Evolutionary conservation across 768 basidiomycete genomes (phyloP).

Genomic region (Russula brevipes): DNA sequence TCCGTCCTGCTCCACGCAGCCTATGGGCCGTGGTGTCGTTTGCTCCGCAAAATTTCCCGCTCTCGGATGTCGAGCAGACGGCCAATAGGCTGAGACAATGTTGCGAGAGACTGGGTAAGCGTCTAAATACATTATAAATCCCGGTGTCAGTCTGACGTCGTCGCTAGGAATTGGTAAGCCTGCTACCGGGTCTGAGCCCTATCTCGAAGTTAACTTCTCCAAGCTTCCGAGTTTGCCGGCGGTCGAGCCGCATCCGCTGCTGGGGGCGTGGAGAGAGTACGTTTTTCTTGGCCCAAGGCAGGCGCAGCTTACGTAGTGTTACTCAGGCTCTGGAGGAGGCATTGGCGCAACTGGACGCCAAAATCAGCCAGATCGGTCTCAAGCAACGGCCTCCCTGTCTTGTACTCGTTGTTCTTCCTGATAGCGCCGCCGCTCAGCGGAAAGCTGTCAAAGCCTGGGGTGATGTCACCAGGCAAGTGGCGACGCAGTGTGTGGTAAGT

Average conservation of each 20-base stretch:
- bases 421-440: conserved; percentile 42
- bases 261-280: conserved; percentile 18
- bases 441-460: conserved; percentile 52
- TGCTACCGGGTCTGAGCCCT: neutral
- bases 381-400: conserved; percentile 28
- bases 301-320: neutral
- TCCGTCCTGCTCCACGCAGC: conserved; percentile 8
- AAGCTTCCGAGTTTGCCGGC: neutral
- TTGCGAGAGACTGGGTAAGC: conserved; percentile 15
- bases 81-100: conserved; percentile 3
- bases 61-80: neutral
- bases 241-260: conserved; percentile 13
- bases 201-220: neutral
- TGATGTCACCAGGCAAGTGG: conserved; percentile 41
- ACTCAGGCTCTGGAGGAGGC: conserved; percentile 17
- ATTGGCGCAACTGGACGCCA: neutral
- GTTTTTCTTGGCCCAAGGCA: neutral
- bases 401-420: conserved; percentile 50
- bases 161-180: conserved; percentile 14
- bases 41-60: conserved; percentile 9
- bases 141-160: conserved; percentile 6
- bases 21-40: conserved; percentile 20
- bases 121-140: neutral
- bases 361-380: neutral
- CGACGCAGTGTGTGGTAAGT: conserved; percentile 44